Conservation (phyloP, 2,329 filamentous ascomycete genomes). For the Escovopsis weberi region DNA sequence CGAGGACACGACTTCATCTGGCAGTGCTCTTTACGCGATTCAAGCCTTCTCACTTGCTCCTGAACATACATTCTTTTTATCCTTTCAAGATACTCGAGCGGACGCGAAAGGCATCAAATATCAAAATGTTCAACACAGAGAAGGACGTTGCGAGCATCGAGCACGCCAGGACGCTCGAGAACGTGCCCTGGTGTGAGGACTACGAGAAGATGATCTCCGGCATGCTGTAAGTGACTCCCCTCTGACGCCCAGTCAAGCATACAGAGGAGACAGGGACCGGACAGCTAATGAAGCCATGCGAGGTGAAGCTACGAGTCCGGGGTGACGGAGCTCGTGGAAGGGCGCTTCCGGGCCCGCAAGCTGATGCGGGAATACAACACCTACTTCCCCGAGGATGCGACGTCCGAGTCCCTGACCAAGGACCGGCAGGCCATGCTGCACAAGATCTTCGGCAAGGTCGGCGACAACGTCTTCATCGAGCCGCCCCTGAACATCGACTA, state of each 20-base stretch:
- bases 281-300: background rate
- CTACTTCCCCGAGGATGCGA: conserved; percentile 34
- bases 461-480: conserved; percentile 41
- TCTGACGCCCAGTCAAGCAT: background rate
- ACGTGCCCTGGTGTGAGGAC: conserved; percentile 43
- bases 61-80: no score
- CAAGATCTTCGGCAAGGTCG: conserved; percentile 34
- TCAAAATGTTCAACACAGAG: conserved; percentile 13
- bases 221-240: conserved; percentile 31
- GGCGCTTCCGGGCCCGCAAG: conserved; percentile 38
- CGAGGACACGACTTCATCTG: no score
- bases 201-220: conserved; percentile 52
- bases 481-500: conserved; percentile 50
- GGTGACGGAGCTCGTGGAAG: conserved; percentile 31
- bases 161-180: conserved; percentile 30
- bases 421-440: conserved; percentile 31
- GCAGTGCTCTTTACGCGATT: no score
- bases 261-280: no score
- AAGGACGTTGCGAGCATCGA: conserved; percentile 29
- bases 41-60: background rate
- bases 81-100: no score
- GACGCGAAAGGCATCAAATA: background rate
- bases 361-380: conserved; percentile 45
- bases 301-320: conserved; percentile 33
- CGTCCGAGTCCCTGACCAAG: conserved; percentile 21